phyloP scores from a whole-genome alignment of 148 eudicot species.

The Rhododendron kiyosumense region DNA sequence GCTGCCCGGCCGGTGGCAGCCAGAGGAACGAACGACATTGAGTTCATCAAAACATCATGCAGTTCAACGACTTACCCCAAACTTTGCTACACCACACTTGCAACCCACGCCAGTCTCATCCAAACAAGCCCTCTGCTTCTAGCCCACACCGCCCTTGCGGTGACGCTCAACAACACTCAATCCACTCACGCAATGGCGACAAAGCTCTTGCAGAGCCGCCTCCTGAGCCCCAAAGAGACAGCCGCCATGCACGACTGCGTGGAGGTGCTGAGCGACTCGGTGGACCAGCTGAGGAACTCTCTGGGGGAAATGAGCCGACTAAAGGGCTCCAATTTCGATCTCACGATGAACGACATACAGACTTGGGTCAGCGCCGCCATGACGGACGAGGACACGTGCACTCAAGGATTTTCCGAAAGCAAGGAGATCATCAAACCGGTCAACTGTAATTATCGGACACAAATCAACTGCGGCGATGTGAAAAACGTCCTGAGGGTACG shows the following conservation, averaged over 20 bases:
- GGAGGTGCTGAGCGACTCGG: constrained; percentile 13
- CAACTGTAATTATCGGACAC: no score
- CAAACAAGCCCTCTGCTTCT: constrained; percentile 19
- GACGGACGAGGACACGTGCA: constrained; percentile 34
- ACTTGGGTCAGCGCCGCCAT: constrained; percentile 45
- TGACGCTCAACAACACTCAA: constrained; percentile 16
- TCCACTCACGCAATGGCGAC: constrained; percentile 2
- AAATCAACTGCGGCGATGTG: constrained; percentile 2
- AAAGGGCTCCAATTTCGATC: background rate
- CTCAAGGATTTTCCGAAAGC: constrained; percentile 24
- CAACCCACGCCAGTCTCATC: constrained; percentile 20
- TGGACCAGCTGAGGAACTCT: constrained; percentile 18
- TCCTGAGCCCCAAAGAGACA: constrained; percentile 1
- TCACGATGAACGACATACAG: constrained; percentile 26
- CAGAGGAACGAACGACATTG: background rate
- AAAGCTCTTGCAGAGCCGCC: background rate
- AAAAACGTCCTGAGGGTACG: constrained; percentile 18
- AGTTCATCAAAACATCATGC: constrained; percentile 29
- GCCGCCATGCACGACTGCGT: constrained; percentile 18
- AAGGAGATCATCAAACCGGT: no score
- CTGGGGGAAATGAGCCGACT: constrained; percentile 22
- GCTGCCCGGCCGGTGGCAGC: background rate
- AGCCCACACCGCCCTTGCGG: constrained; percentile 24
- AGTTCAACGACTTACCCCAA: constrained; percentile 16
- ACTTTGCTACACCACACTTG: constrained; percentile 21